phyloP scores from a whole-genome alignment of 2,329 filamentous ascomycete species.

The Phaeosphaeriaceae sp. region DNA sequence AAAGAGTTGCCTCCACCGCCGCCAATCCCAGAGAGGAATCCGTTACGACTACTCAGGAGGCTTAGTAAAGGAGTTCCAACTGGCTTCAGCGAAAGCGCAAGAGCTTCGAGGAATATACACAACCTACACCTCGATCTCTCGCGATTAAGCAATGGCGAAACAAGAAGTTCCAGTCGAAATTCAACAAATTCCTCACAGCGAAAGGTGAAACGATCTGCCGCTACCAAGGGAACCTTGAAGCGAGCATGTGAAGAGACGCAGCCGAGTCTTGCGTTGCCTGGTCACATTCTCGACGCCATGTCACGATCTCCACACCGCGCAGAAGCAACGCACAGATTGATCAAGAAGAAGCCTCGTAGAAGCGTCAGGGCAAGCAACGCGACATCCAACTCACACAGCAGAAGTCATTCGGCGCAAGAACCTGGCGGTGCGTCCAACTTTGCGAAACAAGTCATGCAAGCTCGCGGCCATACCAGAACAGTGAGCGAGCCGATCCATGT shows the following conservation, averaged over 20 bases:
- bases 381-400: not conserved
- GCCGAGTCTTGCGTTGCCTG: not conserved
- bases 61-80: not conserved
- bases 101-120: constrained; percentile 4
- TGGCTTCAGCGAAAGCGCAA: not conserved
- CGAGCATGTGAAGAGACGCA: not conserved
- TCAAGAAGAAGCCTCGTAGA: not conserved
- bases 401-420: not conserved
- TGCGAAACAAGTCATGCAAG: not conserved
- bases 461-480: constrained; percentile 1
- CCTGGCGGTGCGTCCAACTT: not conserved
- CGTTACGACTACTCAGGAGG: constrained; percentile 1
- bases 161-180: not conserved
- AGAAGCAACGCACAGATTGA: not conserved
- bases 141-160: not conserved
- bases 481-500: not conserved
- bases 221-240: not conserved
- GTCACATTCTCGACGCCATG: not conserved
- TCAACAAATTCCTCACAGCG: not conserved
- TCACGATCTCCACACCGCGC: too few species aligned
- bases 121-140: constrained; percentile 5
- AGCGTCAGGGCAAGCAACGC: not conserved
- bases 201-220: not conserved
- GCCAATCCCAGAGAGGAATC: constrained; percentile 3
- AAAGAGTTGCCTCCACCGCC: not conserved